Base-by-base conservation (phyloP, 2,329 filamentous ascomycete species). In the Magnaporthales sp. region DNA sequence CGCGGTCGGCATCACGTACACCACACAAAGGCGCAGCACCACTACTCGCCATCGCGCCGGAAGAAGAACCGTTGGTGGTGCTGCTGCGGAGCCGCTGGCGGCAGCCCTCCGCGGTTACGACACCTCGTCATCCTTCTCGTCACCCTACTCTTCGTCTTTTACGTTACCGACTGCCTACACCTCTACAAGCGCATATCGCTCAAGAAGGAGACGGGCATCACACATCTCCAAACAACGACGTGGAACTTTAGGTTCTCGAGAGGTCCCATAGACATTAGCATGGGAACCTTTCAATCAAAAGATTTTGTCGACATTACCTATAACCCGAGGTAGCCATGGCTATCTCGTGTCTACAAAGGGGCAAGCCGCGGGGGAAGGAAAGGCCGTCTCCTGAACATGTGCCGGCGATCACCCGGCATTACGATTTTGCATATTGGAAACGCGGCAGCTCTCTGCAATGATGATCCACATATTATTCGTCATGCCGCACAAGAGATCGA, bases 221-320 rank as follows among this genome's bases (percentile, higher is more conserved):
- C 58, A 30, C 63, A 65, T n/a, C 63, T 65, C 19, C 63, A 65
- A 27, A 65, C 63, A 15, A 65, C 63, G 8, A 65, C 63, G 46
- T 65, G 38, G 31, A 65, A 65, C 63, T 65, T 65, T 30, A 58
- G 63, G 27, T 65, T 65, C 63, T 65, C 63, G 5, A 65, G 63
- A 22, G 63, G 63, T 4, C 63, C 63, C 11, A 32, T 65, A 60
- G 63, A 65, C 27, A 10, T 65, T 19, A 65, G 46, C 51, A 15
- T 65, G 8, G 63, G 63, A 27, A 65, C 63, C 27, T 65, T 65
- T 30, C 54, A 27, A 22, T 63, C 62, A 32, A 31, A 27, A 31
- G 63, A 65, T 26, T 56, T 46, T 46, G 63, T 65, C 51, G 63
- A 65, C 46, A 65, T 65, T 31, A 60, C 29, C 13, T 63, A 63